These are phyloP conservation scores for Fusarium papillatum DNA, from an alignment of 2,329 filamentous ascomycete genomes.

Conservation along the genomic window DNA sequence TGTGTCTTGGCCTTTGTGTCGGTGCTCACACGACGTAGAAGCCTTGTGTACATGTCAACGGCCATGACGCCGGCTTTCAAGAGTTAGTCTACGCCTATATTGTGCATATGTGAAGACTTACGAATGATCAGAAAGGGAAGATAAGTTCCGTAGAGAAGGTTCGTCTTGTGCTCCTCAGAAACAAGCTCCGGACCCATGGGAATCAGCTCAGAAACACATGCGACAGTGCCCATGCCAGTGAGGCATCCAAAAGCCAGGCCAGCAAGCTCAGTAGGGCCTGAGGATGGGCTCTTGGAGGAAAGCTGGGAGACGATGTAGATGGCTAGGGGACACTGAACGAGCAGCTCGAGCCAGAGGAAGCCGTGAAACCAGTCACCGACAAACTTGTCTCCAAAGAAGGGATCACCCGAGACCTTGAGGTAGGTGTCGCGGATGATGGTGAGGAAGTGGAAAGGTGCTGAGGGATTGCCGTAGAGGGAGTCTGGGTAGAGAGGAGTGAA, in stretches of 20 bases:
- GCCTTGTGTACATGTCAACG: slow-evolving; percentile 67
- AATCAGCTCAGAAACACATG: slow-evolving; percentile 64
- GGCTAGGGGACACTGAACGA: slow-evolving; percentile 64
- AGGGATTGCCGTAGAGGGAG: slow-evolving; percentile 56
- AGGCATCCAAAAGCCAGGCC: slow-evolving; percentile 65
- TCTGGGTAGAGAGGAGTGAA: slow-evolving; percentile 66
- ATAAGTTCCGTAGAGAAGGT: slow-evolving; percentile 63
- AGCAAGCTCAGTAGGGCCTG: slow-evolving; percentile 61
- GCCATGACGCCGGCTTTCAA: slow-evolving; percentile 63
- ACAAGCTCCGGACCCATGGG: slow-evolving; percentile 63
- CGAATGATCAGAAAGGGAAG: slow-evolving; percentile 66
- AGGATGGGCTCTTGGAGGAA: slow-evolving; percentile 48
- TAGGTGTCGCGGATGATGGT: slow-evolving; percentile 61
- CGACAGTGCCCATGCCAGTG: slow-evolving; percentile 63
- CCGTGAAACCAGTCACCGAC: slow-evolving; percentile 64
- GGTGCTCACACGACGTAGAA: slow-evolving; percentile 58
- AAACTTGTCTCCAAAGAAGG: slow-evolving; percentile 59
- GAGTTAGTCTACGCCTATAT: slow-evolving; percentile 1
- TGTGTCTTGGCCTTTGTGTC: slow-evolving; percentile 55
- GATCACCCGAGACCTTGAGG: slow-evolving; percentile 63
- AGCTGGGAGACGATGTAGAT: slow-evolving; percentile 61
- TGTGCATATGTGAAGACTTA: slow-evolving; percentile 51
- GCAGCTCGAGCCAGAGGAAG: slow-evolving; percentile 64
- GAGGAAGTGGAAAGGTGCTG: slow-evolving; percentile 62
- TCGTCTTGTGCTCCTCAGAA: slow-evolving; percentile 57